Evolutionary conservation across 2,329 filamentous ascomycete species (phyloP), one percentile per base, ranked within the genome.

Genomic region (Pseudodiploospora longispora): DNA sequence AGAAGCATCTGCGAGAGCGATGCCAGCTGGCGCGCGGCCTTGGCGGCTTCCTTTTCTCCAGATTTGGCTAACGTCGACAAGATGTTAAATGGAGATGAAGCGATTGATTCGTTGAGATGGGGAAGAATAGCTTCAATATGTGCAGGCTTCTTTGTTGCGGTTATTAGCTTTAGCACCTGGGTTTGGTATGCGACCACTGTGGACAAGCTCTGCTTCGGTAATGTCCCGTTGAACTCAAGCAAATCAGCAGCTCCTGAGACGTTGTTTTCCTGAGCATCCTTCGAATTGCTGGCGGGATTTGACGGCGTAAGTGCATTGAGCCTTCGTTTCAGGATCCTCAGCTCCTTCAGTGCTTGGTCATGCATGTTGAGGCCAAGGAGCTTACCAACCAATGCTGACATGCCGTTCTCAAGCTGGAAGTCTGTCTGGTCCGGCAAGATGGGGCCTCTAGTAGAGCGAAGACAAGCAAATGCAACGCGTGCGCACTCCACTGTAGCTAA

Each of bases 371-470:
- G 67, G 0, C 69, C 67, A 10, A 88, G 65, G 1, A 90, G 67
- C 57, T 82, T 87, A 34, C 76, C 76, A 34, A 83, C 64, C 42
- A 90, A 71, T 0, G 82, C 79, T 10, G 83, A 76, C 72, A 87
- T 85, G 43, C 85, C 86, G 47, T 72, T 80, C 58, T 90, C 86
- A 4, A 90, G 62, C 56, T 90, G 84, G 34, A 85, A 65, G 37
- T 76, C 72, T 1, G 78, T 73, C n/a, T 82, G 66, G 7, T 73
- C 64, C 7, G 79, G 64, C 6, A 73, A 69, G 5, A 74, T 65
- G 1, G 74, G 65, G 28, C 74, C 68, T 41, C 84, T 76, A 27
- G 80, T 55, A 29, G 72, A 69, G 40, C 82, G 72, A 34, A 90
- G 66, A 40, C 78, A 80, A 6, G 74, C 66, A 55, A 90, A 87